Conservation (phyloP, 2,329 filamentous ascomycete genomes). For the Pestalotiopsis sp. region DNA sequence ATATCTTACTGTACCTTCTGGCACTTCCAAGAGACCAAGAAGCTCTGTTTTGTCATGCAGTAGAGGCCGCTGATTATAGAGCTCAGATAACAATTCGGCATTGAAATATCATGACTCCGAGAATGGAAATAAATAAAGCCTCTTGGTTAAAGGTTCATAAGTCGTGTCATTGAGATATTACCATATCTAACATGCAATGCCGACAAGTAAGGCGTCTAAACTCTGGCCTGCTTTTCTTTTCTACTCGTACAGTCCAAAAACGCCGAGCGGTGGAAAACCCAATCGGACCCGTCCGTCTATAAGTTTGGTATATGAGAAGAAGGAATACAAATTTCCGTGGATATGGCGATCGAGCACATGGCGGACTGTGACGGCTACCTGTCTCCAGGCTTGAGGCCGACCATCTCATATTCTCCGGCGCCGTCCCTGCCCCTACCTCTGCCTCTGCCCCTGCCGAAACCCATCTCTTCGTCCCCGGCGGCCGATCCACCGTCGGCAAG, state of each 20-base stretch:
- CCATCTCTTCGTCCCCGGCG: conserved; percentile 48
- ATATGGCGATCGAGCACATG: background rate
- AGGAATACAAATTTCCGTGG: too few relatives aligned
- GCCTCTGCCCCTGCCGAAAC: conserved; percentile 51
- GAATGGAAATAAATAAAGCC: background rate
- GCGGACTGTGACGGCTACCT: conserved; percentile 27
- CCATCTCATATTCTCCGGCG: conserved; percentile 67
- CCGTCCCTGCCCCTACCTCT: conserved; percentile 57
- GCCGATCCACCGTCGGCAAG: conserved; percentile 22
- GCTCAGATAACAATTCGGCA: too few relatives aligned
- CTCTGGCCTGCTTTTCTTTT: background rate
- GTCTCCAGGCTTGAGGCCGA: conserved; percentile 8
- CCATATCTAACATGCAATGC: background rate
- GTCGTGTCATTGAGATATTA: conserved; percentile 4
- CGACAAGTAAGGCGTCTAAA: background rate
- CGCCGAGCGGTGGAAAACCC: conserved; percentile 36
- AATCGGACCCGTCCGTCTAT: conserved; percentile 12
- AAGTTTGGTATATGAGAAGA: background rate
- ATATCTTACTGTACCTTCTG: too few relatives aligned
- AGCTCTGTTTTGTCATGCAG: too few relatives aligned
- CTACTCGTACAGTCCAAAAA: conserved; percentile 28
- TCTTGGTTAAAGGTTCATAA: background rate
- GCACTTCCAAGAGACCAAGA: too few relatives aligned
- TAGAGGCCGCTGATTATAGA: too few relatives aligned
- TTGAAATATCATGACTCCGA: too few relatives aligned